These are phyloP conservation scores for Dactylella cylindrospora DNA, from an alignment of 2,329 filamentous ascomycete genomes.

Conservation along the genomic window DNA sequence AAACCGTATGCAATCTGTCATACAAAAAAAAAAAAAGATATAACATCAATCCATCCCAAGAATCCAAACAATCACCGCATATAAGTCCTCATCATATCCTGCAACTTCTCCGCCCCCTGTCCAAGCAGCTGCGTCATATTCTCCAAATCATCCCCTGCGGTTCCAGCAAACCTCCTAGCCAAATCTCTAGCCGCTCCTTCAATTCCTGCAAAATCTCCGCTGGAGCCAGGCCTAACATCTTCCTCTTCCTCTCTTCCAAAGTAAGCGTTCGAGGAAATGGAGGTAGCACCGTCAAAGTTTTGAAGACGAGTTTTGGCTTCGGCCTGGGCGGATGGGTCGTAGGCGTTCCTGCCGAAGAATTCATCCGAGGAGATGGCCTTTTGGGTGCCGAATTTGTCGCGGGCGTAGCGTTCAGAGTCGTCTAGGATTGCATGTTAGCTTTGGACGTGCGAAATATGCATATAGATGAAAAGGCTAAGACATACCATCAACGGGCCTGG, in stretches of 20 bases:
- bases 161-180: conserved; percentile 90
- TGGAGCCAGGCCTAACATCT: conserved; percentile 54
- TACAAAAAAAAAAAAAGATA: no score
- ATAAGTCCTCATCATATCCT: conserved; percentile 70
- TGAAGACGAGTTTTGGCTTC: conserved; percentile 86
- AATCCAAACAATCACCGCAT: conserved; percentile 50
- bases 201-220: conserved; percentile 70
- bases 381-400: conserved; percentile 83
- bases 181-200: conserved; percentile 96
- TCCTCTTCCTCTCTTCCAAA: conserved; percentile 92
- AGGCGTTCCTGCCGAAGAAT: conserved; percentile 90
- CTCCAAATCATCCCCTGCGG: conserved; percentile 91
- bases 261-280: conserved; percentile 96
- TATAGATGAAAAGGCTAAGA: conserved; percentile 4
- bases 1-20: conserved; percentile 12
- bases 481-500: conserved; percentile 70
- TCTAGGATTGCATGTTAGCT: conserved; percentile 54
- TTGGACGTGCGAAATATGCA: background rate
- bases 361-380: conserved; percentile 98
- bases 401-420: conserved; percentile 80
- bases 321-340: conserved; percentile 74
- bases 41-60: background rate
- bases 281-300: conserved; percentile 86
- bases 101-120: conserved; percentile 79
- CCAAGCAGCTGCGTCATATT: conserved; percentile 81